phyloP scores from a whole-genome alignment of 2,329 filamentous ascomycete genomes.

The Celoporthe dispersa region DNA sequence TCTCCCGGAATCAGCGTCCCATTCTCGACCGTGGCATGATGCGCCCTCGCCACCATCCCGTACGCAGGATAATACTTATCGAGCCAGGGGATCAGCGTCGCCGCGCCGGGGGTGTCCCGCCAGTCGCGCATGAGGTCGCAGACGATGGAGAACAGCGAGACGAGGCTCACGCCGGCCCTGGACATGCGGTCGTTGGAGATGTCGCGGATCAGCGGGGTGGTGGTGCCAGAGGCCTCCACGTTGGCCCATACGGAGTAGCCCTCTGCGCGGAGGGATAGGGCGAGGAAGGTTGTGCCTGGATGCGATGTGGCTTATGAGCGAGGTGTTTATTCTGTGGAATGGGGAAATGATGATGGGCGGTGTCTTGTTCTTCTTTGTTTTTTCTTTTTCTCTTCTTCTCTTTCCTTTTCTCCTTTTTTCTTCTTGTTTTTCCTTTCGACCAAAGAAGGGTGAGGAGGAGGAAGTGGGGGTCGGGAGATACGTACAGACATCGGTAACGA shows the following conservation, averaged over 20 bases:
- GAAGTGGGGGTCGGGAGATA: background rate
- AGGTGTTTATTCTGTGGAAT: background rate
- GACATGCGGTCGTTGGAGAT: conserved; percentile 71
- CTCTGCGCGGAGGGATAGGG: conserved; percentile 70
- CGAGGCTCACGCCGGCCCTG: conserved; percentile 66
- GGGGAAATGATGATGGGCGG: no score
- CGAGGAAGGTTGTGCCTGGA: conserved; percentile 68
- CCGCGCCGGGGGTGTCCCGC: conserved; percentile 57
- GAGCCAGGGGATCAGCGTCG: conserved; percentile 65
- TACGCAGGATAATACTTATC: conserved; percentile 69
- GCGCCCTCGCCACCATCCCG: conserved; percentile 64
- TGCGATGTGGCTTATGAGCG: background rate
- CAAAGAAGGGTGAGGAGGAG: no score
- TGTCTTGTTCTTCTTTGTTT: conserved; percentile 30
- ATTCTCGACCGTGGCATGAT: conserved; percentile 63
- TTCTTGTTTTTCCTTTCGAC: background rate
- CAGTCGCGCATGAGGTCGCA: conserved; percentile 75
- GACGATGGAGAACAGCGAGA: conserved; percentile 65
- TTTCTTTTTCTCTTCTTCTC: background rate
- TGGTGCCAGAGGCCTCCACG: conserved; percentile 72
- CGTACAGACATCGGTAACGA: conserved; percentile 72
- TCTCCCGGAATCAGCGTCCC: conserved; percentile 64
- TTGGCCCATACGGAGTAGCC: conserved; percentile 78
- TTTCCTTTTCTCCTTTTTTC: no score
- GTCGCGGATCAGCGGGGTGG: conserved; percentile 62